phyloP scores from a whole-genome alignment of 345 rosid species.

The Aquilaria sinensis region DNA sequence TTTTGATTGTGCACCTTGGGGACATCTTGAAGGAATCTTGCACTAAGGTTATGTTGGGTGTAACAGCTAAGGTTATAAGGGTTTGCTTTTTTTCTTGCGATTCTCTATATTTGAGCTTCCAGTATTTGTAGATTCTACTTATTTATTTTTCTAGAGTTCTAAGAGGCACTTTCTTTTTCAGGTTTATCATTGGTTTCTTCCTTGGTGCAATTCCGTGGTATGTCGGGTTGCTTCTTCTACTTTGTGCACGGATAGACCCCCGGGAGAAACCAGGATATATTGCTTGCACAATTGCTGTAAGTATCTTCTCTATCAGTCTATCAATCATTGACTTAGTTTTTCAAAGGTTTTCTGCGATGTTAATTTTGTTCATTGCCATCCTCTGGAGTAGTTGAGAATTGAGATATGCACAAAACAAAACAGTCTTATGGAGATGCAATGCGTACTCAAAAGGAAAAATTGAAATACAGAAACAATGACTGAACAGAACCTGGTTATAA shows the following conservation, averaged over 20 bases:
- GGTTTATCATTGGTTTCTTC: slow-evolving; percentile 88
- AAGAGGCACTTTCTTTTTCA: slow-evolving; percentile 19
- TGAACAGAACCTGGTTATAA: no score
- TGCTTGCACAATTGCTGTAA: slow-evolving; percentile 83
- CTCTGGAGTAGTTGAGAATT: no score
- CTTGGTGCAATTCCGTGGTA: slow-evolving; percentile 90
- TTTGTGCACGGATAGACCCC: slow-evolving; percentile 62
- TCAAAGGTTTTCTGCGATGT: no score
- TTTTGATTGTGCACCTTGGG: no score
- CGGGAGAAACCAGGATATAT: slow-evolving; percentile 92
- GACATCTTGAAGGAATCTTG: neutral
- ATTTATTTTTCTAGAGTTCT: slow-evolving; percentile 10
- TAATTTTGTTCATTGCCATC: neutral
- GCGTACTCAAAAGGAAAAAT: no score
- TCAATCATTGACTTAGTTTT: no score
- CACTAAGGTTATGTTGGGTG: neutral
- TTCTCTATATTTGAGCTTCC: neutral
- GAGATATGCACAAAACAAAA: no score
- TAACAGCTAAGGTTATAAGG: neutral
- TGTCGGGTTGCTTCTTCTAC: slow-evolving; percentile 49
- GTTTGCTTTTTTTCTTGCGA: neutral
- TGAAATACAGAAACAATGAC: no score
- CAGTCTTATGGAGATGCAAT: no score
- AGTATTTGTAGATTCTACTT: neutral
- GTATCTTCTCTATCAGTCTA: slow-evolving; percentile 14